Percentiles rank a stretch among this genome's conserved stretches.
Conservation (phyloP, 2,329 filamentous ascomycete species). For the Grosmannia huntii region DNA sequence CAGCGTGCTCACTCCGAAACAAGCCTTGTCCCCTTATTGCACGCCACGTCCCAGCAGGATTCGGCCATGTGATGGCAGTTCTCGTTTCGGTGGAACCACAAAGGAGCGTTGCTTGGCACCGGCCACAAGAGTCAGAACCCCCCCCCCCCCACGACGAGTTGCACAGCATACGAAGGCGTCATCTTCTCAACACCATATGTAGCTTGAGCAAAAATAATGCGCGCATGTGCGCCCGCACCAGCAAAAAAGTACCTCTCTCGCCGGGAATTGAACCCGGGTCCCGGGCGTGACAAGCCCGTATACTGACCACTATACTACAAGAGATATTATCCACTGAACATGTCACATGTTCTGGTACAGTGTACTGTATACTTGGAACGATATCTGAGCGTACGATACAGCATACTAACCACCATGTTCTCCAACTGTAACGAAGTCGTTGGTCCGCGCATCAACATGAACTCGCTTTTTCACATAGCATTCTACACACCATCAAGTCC, state of each 20-base stretch:
- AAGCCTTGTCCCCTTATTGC: too few relatives aligned
- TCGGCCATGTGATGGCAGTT: neutral
- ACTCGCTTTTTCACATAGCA: too few relatives aligned
- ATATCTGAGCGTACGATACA: too few relatives aligned
- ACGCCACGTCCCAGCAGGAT: neutral
- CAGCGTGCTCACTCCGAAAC: neutral
- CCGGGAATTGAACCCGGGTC: conserved; percentile 4
- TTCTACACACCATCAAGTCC: too few relatives aligned
- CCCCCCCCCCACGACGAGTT: too few relatives aligned
- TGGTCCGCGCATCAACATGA: neutral
- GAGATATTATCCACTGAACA: neutral
- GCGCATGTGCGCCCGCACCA: neutral
- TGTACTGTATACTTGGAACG: neutral
- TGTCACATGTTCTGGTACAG: neutral
- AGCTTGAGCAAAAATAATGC: neutral
- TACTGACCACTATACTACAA: conserved; percentile 5
- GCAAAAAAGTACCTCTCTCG: neutral
- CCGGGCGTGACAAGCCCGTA: conserved; percentile 4
- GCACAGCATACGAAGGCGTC: too few relatives aligned
- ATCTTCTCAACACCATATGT: too few relatives aligned
- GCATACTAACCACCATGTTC: too few relatives aligned
- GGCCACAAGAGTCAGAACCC: too few relatives aligned
- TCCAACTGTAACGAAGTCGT: too few relatives aligned
- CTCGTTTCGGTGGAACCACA: too few relatives aligned
- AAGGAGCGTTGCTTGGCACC: too few relatives aligned